These are phyloP conservation scores for Megacollybia marginata DNA, from an alignment of 768 basidiomycete species.

Conservation along the genomic window DNA sequence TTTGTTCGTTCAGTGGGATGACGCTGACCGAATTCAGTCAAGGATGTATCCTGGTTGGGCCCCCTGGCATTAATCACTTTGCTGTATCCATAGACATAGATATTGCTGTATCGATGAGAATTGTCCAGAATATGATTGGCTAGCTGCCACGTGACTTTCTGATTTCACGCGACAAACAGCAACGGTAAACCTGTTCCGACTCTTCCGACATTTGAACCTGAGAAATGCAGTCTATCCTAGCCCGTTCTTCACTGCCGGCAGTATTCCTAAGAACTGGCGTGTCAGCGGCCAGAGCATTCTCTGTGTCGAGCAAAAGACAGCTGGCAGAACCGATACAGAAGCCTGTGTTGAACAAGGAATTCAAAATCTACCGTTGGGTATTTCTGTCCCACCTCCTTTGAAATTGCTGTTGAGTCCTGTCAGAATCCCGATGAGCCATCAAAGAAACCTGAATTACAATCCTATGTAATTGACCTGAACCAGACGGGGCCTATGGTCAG, in stretches of 20 bases:
- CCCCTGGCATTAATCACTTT: constrained; percentile 51
- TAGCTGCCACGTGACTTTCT: too few species aligned
- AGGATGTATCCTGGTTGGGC: constrained; percentile 93
- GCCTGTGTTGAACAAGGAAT: constrained; percentile 77
- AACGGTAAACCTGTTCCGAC: too few species aligned
- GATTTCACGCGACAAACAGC: too few species aligned
- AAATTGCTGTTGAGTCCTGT: not conserved
- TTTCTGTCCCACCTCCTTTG: constrained; percentile 16
- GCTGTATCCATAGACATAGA: too few species aligned
- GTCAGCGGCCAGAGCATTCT: not conserved
- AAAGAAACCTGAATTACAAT: constrained; percentile 85
- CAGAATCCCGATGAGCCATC: constrained; percentile 94
- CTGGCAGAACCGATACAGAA: constrained; percentile 50
- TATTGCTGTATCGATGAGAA: too few species aligned
- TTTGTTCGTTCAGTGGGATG: constrained; percentile 2
- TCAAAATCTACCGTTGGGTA: constrained; percentile 99
- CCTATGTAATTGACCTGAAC: constrained; percentile 87
- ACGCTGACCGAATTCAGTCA: constrained; percentile 36
- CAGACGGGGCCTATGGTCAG: constrained; percentile 91
- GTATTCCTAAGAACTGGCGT: not conserved
- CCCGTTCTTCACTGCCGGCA: not conserved
- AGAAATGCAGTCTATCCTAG: too few species aligned
- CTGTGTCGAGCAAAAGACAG: not conserved
- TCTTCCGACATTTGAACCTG: too few species aligned
- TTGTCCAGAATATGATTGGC: too few species aligned